phyloP scores from a whole-genome alignment of 1,139 yeast genomes.

The Yarrowia galli region DNA sequence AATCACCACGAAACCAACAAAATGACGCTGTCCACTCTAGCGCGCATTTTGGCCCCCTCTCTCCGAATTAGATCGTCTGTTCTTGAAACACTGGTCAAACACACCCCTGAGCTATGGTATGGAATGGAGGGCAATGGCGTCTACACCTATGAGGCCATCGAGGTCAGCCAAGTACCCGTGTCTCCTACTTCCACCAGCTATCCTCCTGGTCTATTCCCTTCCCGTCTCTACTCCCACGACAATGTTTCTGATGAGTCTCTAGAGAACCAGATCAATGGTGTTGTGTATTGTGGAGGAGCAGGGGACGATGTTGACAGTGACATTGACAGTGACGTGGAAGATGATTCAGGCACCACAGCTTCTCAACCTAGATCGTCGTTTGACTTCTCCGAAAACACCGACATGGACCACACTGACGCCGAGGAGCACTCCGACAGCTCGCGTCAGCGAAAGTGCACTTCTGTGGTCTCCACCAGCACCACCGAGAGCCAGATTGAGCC shows the following conservation, averaged over 20 bases:
- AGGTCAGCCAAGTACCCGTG: background rate
- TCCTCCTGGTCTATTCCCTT: slow-evolving; percentile 22
- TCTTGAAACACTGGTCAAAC: slow-evolving; percentile 5
- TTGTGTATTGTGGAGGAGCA: slow-evolving; percentile 9
- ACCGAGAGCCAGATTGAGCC: slow-evolving; percentile 16
- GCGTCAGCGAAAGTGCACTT: slow-evolving; percentile 3
- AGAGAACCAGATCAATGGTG: slow-evolving; percentile 22
- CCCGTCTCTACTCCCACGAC: slow-evolving; percentile 24
- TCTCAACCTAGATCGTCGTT: slow-evolving; percentile 14
- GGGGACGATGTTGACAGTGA: background rate
- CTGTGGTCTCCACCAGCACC: slow-evolving; percentile 7
- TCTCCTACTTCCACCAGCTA: background rate
- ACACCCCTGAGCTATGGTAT: slow-evolving; percentile 35
- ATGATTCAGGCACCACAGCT: slow-evolving; percentile 16
- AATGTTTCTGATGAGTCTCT: slow-evolving; percentile 31
- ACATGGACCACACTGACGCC: background rate
- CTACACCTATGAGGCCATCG: slow-evolving; percentile 22
- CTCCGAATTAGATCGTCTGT: slow-evolving; percentile 16
- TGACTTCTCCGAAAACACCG: slow-evolving; percentile 8
- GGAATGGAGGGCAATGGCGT: slow-evolving; percentile 21
- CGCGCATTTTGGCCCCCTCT: slow-evolving; percentile 18
- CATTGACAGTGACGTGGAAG: slow-evolving; percentile 1
- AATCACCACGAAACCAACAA: slow-evolving; percentile 37
- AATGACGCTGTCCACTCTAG: slow-evolving; percentile 6
- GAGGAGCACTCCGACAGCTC: slow-evolving; percentile 5